phyloP scores from a whole-genome alignment of 495 filamentous ascomycete species.

The Acidiella bohemica region DNA sequence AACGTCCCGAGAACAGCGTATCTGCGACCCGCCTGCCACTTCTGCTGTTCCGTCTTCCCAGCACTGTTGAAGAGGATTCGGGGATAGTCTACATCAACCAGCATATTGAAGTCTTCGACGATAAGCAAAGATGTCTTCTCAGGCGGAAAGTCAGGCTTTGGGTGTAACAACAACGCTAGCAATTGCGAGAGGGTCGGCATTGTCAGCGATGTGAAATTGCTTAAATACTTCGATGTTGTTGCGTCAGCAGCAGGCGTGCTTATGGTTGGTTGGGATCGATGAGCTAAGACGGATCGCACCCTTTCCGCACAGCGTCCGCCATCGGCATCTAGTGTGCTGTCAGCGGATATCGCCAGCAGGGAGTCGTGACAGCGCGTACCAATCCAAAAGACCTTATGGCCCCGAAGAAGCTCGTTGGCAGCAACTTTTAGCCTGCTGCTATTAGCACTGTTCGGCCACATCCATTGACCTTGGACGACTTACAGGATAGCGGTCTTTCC shows the following conservation, averaged over 20 bases:
- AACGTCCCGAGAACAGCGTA: slow-evolving; percentile 49
- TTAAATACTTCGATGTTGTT: not conserved
- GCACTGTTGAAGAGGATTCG: slow-evolving; percentile 17
- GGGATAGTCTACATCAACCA: slow-evolving; percentile 57
- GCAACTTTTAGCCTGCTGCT: slow-evolving; percentile 1
- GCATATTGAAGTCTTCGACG: slow-evolving; percentile 59
- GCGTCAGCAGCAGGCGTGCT: too few species aligned
- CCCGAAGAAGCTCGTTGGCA: not conserved
- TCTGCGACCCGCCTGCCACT: slow-evolving; percentile 46
- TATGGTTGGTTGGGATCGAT: too few species aligned
- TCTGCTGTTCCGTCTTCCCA: slow-evolving; percentile 32
- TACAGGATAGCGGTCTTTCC: slow-evolving; percentile 83
- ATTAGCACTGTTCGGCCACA: not conserved
- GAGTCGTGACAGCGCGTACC: slow-evolving; percentile 2
- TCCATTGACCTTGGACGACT: not conserved
- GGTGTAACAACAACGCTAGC: slow-evolving; percentile 54
- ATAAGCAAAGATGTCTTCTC: slow-evolving; percentile 50
- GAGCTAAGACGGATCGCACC: too few species aligned
- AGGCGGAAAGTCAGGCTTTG: slow-evolving; percentile 46
- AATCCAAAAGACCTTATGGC: slow-evolving; percentile 4
- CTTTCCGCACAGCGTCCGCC: too few species aligned
- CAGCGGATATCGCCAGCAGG: too few species aligned
- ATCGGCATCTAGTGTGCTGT: too few species aligned
- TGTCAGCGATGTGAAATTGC: slow-evolving; percentile 27
- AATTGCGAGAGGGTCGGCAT: slow-evolving; percentile 57